phyloP scores from a whole-genome alignment of 768 basidiomycete species.

The Collybia nuda region DNA sequence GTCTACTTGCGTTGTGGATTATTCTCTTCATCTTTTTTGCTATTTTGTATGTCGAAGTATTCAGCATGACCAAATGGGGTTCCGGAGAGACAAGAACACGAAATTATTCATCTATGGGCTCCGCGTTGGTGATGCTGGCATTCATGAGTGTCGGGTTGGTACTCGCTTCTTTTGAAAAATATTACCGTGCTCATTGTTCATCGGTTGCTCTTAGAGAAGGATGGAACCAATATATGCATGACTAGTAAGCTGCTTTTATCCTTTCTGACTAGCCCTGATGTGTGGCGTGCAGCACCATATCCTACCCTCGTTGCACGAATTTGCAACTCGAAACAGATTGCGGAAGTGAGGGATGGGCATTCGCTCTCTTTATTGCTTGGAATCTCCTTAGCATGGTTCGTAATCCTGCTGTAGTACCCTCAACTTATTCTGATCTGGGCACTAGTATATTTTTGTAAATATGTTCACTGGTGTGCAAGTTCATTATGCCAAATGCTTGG shows the following conservation, averaged over 20 bases:
- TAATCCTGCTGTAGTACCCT: slow-evolving; percentile 1
- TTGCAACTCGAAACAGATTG: slow-evolving; percentile 75
- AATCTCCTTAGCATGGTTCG: slow-evolving; percentile 91
- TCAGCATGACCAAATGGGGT: slow-evolving; percentile 86
- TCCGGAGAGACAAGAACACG: slow-evolving; percentile 62
- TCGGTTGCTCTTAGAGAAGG: slow-evolving; percentile 62
- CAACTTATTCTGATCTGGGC: slow-evolving; percentile 1
- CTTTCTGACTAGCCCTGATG: slow-evolving; percentile 4
- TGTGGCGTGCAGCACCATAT: slow-evolving; percentile 52
- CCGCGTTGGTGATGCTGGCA: slow-evolving; percentile 82
- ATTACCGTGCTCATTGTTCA: slow-evolving; percentile 10
- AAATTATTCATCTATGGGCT: slow-evolving; percentile 81
- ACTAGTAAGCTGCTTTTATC: slow-evolving; percentile 56
- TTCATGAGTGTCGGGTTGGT: slow-evolving; percentile 92
- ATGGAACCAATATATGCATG: slow-evolving; percentile 98
- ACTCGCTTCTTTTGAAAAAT: not conserved
- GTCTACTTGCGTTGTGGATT: slow-evolving; percentile 84
- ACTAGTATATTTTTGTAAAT: slow-evolving; percentile 91
- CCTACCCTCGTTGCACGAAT: slow-evolving; percentile 81
- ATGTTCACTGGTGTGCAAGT: slow-evolving; percentile 79
- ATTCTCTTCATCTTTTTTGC: slow-evolving; percentile 90
- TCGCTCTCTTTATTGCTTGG: slow-evolving; percentile 89
- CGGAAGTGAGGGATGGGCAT: slow-evolving; percentile 82
- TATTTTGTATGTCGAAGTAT: slow-evolving; percentile 87
- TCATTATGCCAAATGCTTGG: not conserved